Conservation (phyloP, 306 rosid species). For the Abrus pulchellus region DNA sequence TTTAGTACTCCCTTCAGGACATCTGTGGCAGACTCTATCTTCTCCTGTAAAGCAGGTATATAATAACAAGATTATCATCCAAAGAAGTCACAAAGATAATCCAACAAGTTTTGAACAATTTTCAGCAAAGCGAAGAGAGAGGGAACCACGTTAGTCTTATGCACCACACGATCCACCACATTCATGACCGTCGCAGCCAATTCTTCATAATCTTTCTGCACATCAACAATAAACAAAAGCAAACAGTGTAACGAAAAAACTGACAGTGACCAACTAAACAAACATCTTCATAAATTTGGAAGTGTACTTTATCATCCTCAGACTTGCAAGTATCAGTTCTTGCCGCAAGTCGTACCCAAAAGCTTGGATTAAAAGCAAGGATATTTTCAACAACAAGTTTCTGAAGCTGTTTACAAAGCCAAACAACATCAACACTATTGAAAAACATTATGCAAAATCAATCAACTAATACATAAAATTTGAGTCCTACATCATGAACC, state of each 20-base stretch:
- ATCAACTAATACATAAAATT: conserved; percentile 16
- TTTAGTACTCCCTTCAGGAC: conserved; percentile 80
- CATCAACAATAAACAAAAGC: conserved; percentile 40
- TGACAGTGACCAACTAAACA: conserved; percentile 28
- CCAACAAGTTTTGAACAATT: conserved; percentile 26
- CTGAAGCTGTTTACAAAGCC: conserved; percentile 72
- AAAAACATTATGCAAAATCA: conserved; percentile 10
- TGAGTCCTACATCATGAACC: neutral
- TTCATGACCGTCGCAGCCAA: conserved; percentile 82
- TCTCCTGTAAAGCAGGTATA: conserved; percentile 64
- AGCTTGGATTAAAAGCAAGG: conserved; percentile 81
- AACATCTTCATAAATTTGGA: conserved; percentile 42
- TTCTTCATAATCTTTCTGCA: conserved; percentile 94
- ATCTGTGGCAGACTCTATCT: conserved; percentile 92
- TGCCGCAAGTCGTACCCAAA: conserved; percentile 94
- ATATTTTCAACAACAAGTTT: conserved; percentile 86
- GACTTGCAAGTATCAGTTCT: conserved; percentile 91
- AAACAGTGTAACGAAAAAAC: conserved; percentile 32
- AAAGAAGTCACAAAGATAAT: conserved; percentile 37
- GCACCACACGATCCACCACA: conserved; percentile 79
- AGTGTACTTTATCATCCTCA: conserved; percentile 89
- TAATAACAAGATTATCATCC: conserved; percentile 23
- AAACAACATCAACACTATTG: conserved; percentile 37
- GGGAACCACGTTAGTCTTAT: conserved; percentile 76
- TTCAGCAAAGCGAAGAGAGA: conserved; percentile 24